Conservation (phyloP, 1,139 yeast genomes). For the Yamadazyma dendronema region DNA sequence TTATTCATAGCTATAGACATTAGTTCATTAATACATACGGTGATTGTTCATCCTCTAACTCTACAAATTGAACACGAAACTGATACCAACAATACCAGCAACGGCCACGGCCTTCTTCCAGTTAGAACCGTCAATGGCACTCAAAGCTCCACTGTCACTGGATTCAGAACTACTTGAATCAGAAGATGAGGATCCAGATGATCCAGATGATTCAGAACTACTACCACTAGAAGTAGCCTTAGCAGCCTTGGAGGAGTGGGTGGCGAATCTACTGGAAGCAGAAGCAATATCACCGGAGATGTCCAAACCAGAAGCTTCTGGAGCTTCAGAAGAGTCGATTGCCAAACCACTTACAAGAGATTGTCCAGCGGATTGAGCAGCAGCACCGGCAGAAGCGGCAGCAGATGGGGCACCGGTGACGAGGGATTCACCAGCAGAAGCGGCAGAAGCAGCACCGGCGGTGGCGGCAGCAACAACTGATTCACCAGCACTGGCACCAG, state of each 20-base stretch:
- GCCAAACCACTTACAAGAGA: constrained; percentile 5
- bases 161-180: constrained; percentile 14
- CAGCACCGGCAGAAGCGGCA: constrained; percentile 38
- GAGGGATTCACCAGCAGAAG: constrained; percentile 13
- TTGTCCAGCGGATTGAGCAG: constrained; percentile 23
- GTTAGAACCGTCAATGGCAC: constrained; percentile 23
- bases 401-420: constrained; percentile 18
- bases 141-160: constrained; percentile 17
- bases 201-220: neutral
- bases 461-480: constrained; percentile 30
- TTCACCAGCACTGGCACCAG: constrained; percentile 32
- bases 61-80: constrained; percentile 25
- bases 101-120: constrained; percentile 44
- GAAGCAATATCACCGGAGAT: constrained; percentile 20
- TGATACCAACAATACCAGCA: constrained; percentile 37
- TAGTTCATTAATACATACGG: neutral
- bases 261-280: constrained; percentile 10
- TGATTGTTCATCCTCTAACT: neutral
- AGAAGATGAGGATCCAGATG: constrained; percentile 15
- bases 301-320: constrained; percentile 8
- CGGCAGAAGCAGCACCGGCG: constrained; percentile 27
- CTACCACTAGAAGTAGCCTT: constrained; percentile 14
- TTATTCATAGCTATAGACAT: neutral
- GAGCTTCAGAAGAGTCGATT: constrained; percentile 1
- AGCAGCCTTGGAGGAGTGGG: constrained; percentile 10